Evolutionary conservation across 306 rosid genomes (phyloP).

Genomic region (Dryas alaskensis): DNA sequence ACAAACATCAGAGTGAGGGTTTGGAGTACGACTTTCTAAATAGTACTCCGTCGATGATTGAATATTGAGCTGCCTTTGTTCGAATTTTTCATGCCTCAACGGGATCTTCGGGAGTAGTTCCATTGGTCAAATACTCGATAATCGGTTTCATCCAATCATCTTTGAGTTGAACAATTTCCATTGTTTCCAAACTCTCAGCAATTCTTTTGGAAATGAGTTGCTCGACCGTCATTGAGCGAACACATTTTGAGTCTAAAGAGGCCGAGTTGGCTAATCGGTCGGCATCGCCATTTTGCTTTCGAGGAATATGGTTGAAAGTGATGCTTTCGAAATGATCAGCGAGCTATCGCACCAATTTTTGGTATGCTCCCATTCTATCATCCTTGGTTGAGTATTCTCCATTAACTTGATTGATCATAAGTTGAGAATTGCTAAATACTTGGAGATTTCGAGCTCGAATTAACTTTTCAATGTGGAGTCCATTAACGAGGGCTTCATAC

Average conservation of each 20-base stretch:
- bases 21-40: background rate
- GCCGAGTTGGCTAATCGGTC: fast-evolving
- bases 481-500: too few species aligned
- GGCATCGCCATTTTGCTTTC: fast-evolving
- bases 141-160: background rate
- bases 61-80: background rate
- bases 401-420: background rate
- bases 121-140: fast-evolving
- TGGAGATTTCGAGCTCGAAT: too few species aligned
- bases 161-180: background rate
- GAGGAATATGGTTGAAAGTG: background rate
- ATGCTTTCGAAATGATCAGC: fast-evolving
- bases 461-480: too few species aligned
- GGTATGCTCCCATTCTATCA: background rate
- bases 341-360: fast-evolving
- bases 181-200: too few species aligned
- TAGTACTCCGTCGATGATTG: fast-evolving
- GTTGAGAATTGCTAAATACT: background rate
- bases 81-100: background rate
- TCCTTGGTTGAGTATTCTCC: background rate
- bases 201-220: fast-evolving
- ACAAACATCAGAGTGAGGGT: background rate
- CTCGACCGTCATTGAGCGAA: too few species aligned
- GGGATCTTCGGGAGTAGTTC: fast-evolving
- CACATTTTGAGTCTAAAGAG: too few species aligned